Conservation (phyloP, 306 rosid genomes). For the Nissolia schottii region DNA sequence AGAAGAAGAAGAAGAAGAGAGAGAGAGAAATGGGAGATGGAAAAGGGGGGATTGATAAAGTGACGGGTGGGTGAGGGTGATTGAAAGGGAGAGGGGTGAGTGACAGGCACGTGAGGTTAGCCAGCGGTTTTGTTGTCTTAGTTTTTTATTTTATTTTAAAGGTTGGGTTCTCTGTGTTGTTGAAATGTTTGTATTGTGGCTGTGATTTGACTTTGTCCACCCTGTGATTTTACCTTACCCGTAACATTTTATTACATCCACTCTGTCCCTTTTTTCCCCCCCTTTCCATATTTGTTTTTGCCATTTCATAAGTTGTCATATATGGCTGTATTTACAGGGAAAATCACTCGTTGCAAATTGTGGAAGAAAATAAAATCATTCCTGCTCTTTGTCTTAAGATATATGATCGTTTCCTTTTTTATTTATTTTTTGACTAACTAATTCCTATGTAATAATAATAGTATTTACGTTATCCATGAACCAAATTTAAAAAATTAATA, state of each 20-base stretch:
- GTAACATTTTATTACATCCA: too few species aligned
- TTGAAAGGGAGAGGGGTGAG: background rate
- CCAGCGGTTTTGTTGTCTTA: background rate
- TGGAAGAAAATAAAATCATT: too few species aligned
- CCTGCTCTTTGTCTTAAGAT: too few species aligned
- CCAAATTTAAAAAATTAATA: too few species aligned
- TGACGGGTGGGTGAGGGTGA: slow-evolving; percentile 27
- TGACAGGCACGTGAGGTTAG: slow-evolving; percentile 32
- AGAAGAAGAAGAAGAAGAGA: background rate
- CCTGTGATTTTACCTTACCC: background rate
- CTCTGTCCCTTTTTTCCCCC: background rate
- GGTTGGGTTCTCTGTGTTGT: background rate
- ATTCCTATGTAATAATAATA: too few species aligned
- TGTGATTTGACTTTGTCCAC: slow-evolving; percentile 31
- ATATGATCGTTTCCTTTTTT: too few species aligned
- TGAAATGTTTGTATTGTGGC: background rate
- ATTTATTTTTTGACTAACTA: too few species aligned
- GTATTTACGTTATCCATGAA: too few species aligned
- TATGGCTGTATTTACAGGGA: too few species aligned
- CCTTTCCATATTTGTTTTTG: background rate
- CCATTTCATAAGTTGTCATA: background rate
- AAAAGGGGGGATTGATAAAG: background rate
- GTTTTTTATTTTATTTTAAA: too few species aligned
- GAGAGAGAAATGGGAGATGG: background rate
- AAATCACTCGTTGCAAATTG: too few species aligned